Evolutionary conservation across 371 early-diverging fungal species (phyloP), one percentile per base, ranked within the genome.

Genomic region (Syncephalastrum sp.): DNA sequence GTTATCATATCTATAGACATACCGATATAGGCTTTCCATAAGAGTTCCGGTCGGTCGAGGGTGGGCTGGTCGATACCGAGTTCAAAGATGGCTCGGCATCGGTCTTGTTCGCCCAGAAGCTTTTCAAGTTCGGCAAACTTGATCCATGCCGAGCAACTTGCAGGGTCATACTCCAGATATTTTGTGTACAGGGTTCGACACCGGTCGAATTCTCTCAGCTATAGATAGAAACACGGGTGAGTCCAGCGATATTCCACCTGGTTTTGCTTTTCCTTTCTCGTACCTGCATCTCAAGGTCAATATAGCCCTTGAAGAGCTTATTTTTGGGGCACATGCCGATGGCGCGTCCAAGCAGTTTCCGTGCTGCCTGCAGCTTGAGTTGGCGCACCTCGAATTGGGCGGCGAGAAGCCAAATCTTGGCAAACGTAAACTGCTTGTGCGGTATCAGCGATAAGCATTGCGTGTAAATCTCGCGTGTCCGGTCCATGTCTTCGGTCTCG

Each of bases 21-120:
- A 73, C 77, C 81, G 60, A 98, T 96, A 64, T 90, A 97, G 0
- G 95, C 90, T 75, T 96, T 97, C 97, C 97, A 98, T 47, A 98
- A 69, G 12, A 97, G 79, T 65, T 98, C 98, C 27, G 97, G 98
- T 96, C 95, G 94, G 57, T 97, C 96, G 53, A 97, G 69, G 3
- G 80, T 82, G 0, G 87, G 87, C 72, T 96, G 96, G 42, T 79
- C 73, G 41, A 97, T 82, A 2, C 94, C 98, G 60, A 97, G 68
- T 53, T 95, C 94, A 69, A 91, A 95, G 42, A 99, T 86, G 24
- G 90, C 94, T 33, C 93, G 81, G 3, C 87, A 78, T 48, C 98
- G 82, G 4, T 96, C 96, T n/a, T 68, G 65, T 59, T 99, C 98
- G 42, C 89, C 94, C 53, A 99, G 64, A 56, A 85, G 82, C 19